These are phyloP conservation scores for Fusarium falciforme DNA, from an alignment of 2,329 filamentous ascomycete species.

Conservation along the genomic window DNA sequence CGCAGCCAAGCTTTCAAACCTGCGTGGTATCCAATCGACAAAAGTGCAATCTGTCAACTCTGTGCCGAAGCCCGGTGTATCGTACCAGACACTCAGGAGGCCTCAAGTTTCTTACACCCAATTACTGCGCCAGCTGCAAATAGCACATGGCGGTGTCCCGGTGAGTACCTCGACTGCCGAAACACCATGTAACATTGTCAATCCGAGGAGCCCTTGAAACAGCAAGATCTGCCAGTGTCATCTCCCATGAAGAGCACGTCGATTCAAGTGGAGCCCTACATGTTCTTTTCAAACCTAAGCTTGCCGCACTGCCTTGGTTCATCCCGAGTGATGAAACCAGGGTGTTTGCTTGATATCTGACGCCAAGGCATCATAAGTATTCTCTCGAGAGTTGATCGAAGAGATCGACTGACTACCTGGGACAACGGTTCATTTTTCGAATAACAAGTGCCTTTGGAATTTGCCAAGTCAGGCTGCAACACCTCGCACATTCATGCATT, in stretches of 20 bases:
- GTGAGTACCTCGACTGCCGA: background rate
- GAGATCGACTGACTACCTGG: background rate
- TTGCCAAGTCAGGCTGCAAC: background rate
- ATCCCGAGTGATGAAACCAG: background rate
- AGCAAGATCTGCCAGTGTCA: constrained; percentile 5
- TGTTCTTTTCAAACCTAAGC: background rate
- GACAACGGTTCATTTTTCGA: background rate
- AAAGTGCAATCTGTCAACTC: constrained; percentile 8
- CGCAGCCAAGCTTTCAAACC: constrained; percentile 1
- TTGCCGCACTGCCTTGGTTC: background rate
- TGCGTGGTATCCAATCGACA: constrained; percentile 1
- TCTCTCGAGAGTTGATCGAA: background rate
- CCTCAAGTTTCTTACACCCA: constrained; percentile 1
- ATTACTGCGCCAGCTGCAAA: background rate
- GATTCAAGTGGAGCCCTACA: background rate
- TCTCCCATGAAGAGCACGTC: background rate
- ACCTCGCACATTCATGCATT: background rate
- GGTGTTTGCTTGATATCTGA: background rate
- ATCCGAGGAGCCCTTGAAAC: background rate
- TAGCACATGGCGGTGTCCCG: constrained; percentile 5
- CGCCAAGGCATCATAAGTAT: background rate
- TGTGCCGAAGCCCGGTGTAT: constrained; percentile 1
- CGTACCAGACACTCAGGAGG: constrained; percentile 1
- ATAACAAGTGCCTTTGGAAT: background rate
- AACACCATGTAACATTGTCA: background rate